phyloP scores from a whole-genome alignment of 805 yeast genomes.

The Blastobotrys chiropterorum region DNA sequence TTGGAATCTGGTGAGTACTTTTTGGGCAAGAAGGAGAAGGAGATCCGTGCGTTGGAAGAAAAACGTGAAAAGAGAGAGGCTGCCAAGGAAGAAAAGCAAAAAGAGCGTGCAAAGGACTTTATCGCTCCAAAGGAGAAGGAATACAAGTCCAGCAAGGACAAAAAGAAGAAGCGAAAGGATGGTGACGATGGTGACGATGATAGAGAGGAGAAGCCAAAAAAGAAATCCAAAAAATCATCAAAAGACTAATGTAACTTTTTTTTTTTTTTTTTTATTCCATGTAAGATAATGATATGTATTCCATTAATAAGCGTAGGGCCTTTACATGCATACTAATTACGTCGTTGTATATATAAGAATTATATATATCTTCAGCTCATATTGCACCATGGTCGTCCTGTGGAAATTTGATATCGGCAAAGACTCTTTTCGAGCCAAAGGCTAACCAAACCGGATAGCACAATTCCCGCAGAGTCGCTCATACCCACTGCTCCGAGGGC shows the following conservation, averaged over 20 bases:
- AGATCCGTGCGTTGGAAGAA: slow-evolving; percentile 60
- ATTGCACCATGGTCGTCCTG: slow-evolving; percentile 79
- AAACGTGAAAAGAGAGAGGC: slow-evolving; percentile 75
- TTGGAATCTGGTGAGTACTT: slow-evolving; percentile 98
- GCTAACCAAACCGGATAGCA: slow-evolving; percentile 71
- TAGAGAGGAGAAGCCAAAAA: slow-evolving; percentile 25
- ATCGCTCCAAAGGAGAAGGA: slow-evolving; percentile 78
- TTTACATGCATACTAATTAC: too few species aligned
- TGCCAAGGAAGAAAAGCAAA: slow-evolving; percentile 55
- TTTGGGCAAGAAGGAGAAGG: slow-evolving; percentile 80
- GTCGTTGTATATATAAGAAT: too few species aligned
- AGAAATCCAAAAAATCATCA: slow-evolving; percentile 15
- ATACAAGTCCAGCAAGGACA: slow-evolving; percentile 35
- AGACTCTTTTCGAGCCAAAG: slow-evolving; percentile 66
- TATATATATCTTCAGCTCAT: slow-evolving; percentile 30
- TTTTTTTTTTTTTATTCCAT: not conserved
- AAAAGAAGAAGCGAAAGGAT: slow-evolving; percentile 26
- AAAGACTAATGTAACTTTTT: not conserved
- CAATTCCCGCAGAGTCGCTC: slow-evolving; percentile 80
- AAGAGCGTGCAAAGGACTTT: slow-evolving; percentile 70
- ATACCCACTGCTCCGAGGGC: slow-evolving; percentile 79
- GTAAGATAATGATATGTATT: not conserved
- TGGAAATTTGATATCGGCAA: slow-evolving; percentile 61
- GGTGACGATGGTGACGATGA: slow-evolving; percentile 26
- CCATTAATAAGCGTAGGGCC: not conserved